Evolutionary conservation across 345 rosid genomes (phyloP).

Genomic region (Arabidopsis thaliana): TAIR10.1 NC_003074.8:2070001-2070500

Average conservation of each 20-base stretch:
- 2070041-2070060: neutral
- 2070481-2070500: constrained; percentile 67
- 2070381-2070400: constrained; percentile 75
- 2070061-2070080: constrained; percentile 23
- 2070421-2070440: constrained; percentile 80
- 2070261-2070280: neutral
- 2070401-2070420: constrained; percentile 83
- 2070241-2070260: constrained; percentile 54
- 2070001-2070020: neutral
- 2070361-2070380: neutral
- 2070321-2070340: neutral
- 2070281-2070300: constrained; percentile 8
- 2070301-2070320: constrained; percentile 3
- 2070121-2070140: constrained; percentile 60
- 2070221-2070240: constrained; percentile 71
- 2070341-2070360: neutral
- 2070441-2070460: constrained; percentile 85
- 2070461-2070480: constrained; percentile 98
- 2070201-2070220: constrained; percentile 85
- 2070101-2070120: constrained; percentile 54
- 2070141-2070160: constrained; percentile 76
- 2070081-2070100: constrained; percentile 54
- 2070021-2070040: neutral
- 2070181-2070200: constrained; percentile 78
- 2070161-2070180: constrained; percentile 55